Evolutionary conservation across 140 eudicot genomes (phyloP), one percentile per base, ranked within the genome.

Genomic region (Oenanthe javanica): DNA sequence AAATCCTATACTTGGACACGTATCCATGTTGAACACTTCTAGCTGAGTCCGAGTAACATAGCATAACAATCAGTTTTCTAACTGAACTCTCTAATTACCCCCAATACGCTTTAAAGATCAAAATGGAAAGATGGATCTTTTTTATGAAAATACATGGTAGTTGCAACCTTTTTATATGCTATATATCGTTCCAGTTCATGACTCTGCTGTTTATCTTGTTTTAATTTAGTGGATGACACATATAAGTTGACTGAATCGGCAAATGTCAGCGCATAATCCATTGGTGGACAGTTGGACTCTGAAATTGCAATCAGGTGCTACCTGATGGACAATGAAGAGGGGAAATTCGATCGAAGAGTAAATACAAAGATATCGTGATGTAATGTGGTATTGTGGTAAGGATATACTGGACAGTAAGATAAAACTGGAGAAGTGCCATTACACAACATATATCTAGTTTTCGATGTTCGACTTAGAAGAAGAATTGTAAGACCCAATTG

Each of bases 221-320:
- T 72, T 75, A 23, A 78, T 57, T 19, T 89, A 94, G 98, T 94
- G 85, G 98, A 94, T 61, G 97, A 94, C 64, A 86, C 42, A 36
- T 92, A 92, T 86, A 82, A 92, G 81, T 57, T 94, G 67, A 90
- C 90, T 67, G 98, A 97, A 78, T 94, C 98, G 4, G 98, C 97
- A 45, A 92, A 94, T 81, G 84, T 92, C 72, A 94, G 90, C 91
- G 96, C 92, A 49, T 80, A 96, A 76, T 94, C 96, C 72, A 90
- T 94, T 97, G 98, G 92, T 78, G 97, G 98, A 40, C 79, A 85
- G 79, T 85, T 94, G 31, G 98, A 94, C 92, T 90, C 97, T 19
- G 97, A 94, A 77, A 94, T 94, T 51, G 98, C 97, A 59, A 85
- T 92, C 23, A 97, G 98, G 43, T 92, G 93, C 84, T 90, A 94